Evolutionary conservation across 2,329 filamentous ascomycete genomes (phyloP).

Genomic region (Lecanosticta acicola): DNA sequence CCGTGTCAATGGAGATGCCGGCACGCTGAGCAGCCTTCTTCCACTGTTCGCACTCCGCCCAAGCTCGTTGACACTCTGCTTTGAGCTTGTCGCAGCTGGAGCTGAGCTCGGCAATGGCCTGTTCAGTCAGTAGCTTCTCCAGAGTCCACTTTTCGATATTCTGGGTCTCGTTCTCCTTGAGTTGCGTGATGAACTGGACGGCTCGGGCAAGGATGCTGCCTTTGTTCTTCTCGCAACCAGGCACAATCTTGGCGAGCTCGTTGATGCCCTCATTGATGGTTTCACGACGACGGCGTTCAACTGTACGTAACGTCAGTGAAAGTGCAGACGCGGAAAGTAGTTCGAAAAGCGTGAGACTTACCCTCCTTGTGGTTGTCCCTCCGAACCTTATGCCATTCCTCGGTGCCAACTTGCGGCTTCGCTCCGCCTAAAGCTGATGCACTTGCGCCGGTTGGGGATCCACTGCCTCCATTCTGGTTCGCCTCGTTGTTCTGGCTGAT

Average conservation of each 20-base stretch:
- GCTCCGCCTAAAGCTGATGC: constrained; percentile 33
- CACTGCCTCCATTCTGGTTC: constrained; percentile 12
- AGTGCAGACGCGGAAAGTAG: background rate
- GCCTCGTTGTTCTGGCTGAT: constrained; percentile 6
- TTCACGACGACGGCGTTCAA: constrained; percentile 91
- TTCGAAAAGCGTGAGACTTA: constrained; percentile 39
- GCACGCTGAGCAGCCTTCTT: constrained; percentile 50
- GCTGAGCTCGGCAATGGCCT: constrained; percentile 82
- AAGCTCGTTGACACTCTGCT: constrained; percentile 69
- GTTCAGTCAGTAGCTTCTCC: constrained; percentile 83
- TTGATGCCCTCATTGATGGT: constrained; percentile 99
- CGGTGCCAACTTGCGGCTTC: constrained; percentile 89
- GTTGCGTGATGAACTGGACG: constrained; percentile 86
- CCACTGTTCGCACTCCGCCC: constrained; percentile 72
- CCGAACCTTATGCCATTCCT: constrained; percentile 95
- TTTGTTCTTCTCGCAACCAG: constrained; percentile 98
- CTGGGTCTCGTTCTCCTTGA: constrained; percentile 88
- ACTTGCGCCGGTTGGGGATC: constrained; percentile 35
- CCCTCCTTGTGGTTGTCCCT: constrained; percentile 99
- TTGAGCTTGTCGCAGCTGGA: constrained; percentile 83
- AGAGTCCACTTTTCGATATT: constrained; percentile 93
- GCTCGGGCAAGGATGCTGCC: constrained; percentile 91
- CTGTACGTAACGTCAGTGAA: constrained; percentile 43
- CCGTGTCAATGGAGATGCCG: constrained; percentile 25
- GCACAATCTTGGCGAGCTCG: constrained; percentile 94